phyloP scores from a whole-genome alignment of 2,329 filamentous ascomycete genomes.

The Pestalotiopsis sp. region DNA sequence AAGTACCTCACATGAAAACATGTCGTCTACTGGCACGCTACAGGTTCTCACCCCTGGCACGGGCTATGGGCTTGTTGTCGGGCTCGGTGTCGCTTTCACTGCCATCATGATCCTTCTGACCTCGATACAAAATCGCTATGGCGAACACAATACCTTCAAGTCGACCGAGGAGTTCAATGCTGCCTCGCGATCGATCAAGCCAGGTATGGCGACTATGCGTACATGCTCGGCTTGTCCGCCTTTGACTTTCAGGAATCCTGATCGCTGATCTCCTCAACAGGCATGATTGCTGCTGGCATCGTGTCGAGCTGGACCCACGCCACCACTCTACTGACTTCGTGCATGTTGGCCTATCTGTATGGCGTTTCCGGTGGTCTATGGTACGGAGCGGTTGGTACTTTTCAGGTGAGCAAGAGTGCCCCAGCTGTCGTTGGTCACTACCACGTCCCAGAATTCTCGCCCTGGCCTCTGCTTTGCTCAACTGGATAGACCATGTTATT shows the following conservation, averaged over 20 bases:
- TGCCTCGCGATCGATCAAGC: slow-evolving; percentile 43
- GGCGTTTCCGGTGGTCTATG: slow-evolving; percentile 42
- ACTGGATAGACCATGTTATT: slow-evolving; percentile 40
- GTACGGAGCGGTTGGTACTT: slow-evolving; percentile 41
- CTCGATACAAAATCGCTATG: not conserved
- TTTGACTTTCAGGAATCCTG: not conserved
- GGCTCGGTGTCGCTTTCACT: slow-evolving; percentile 47
- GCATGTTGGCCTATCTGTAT: slow-evolving; percentile 43
- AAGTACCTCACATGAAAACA: not conserved
- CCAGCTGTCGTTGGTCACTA: too few species aligned
- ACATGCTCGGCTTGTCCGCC: not conserved
- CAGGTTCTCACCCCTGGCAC: slow-evolving; percentile 35
- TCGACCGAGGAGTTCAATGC: slow-evolving; percentile 50
- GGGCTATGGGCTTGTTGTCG: slow-evolving; percentile 53
- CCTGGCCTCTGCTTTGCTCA: too few species aligned
- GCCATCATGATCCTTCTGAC: slow-evolving; percentile 36
- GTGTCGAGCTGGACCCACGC: slow-evolving; percentile 53
- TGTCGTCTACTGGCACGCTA: slow-evolving; percentile 13
- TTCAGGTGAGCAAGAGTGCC: slow-evolving; percentile 15
- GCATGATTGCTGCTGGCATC: slow-evolving; percentile 47
- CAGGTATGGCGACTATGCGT: slow-evolving; percentile 18
- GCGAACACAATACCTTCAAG: slow-evolving; percentile 39
- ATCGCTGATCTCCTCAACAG: slow-evolving; percentile 16
- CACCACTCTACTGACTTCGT: slow-evolving; percentile 44
- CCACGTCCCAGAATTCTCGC: too few species aligned